Conservation (phyloP, 2,329 filamentous ascomycete species). For the Hyphodiscus sp. region DNA sequence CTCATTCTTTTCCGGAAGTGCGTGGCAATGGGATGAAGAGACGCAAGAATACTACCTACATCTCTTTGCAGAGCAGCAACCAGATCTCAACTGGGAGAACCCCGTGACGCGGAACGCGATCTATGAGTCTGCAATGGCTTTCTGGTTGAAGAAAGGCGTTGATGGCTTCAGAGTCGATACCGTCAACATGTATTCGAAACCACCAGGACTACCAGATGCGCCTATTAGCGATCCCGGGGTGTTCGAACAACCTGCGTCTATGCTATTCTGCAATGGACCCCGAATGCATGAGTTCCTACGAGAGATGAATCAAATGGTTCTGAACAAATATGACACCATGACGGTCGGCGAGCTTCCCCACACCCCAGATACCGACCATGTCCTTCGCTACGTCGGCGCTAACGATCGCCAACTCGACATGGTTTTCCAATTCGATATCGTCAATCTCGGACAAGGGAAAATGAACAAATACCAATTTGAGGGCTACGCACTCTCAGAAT, state of each 20-base stretch:
- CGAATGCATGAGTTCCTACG: constrained; percentile 60
- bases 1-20: constrained; percentile 52
- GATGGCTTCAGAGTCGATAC: constrained; percentile 71
- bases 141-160: constrained; percentile 71
- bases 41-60: constrained; percentile 72
- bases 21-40: constrained; percentile 66
- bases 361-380: constrained; percentile 50
- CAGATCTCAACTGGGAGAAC: constrained; percentile 83
- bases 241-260: constrained; percentile 42
- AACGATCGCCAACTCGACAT: constrained; percentile 57
- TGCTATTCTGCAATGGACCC: constrained; percentile 62
- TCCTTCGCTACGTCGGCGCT: constrained; percentile 54
- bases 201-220: constrained; percentile 50
- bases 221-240: constrained; percentile 43
- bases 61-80: constrained; percentile 69
- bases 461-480: constrained; percentile 45
- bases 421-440: constrained; percentile 63
- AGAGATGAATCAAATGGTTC: constrained; percentile 56
- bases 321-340: constrained; percentile 57
- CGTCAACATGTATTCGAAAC: constrained; percentile 67
- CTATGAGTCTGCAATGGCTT: constrained; percentile 65
- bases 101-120: constrained; percentile 60
- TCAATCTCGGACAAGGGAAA: constrained; percentile 52
- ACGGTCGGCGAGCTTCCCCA: constrained; percentile 64
- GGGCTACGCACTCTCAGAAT: constrained; percentile 39